phyloP scores from a whole-genome alignment of 2,329 filamentous ascomycete genomes.

The Lasiodiplodia sp. region DNA sequence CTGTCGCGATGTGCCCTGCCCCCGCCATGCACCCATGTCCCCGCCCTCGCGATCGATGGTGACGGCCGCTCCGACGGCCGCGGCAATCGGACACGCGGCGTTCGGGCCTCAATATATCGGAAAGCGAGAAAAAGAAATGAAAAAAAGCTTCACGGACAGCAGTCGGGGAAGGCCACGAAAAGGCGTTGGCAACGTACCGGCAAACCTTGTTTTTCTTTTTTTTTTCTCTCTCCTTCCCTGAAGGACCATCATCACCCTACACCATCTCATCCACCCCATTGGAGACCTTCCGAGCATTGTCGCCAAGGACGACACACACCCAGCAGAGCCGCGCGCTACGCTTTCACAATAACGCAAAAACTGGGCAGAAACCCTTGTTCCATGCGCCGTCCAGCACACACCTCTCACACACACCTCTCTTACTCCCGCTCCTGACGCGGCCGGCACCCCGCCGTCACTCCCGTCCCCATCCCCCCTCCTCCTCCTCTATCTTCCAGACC shows the following conservation, averaged over 20 bases:
- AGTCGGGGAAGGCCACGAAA: not conserved
- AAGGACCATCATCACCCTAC: too few relatives aligned
- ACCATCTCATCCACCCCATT: too few relatives aligned
- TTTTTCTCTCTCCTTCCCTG: too few relatives aligned
- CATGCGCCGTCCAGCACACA: not conserved
- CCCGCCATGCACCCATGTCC: not conserved
- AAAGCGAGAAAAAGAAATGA: not conserved
- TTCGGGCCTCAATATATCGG: not conserved
- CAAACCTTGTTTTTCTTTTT: too few relatives aligned
- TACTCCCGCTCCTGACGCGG: not conserved
- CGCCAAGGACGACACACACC: too few relatives aligned
- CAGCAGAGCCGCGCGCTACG: too few relatives aligned
- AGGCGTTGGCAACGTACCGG: not conserved
- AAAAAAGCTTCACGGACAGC: not conserved
- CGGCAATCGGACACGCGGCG: not conserved
- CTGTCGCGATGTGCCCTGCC: not conserved
- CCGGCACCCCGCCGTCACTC: not conserved
- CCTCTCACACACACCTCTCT: too few relatives aligned
- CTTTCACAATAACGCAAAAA: too few relatives aligned
- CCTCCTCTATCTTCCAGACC: not conserved
- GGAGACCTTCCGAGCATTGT: too few relatives aligned
- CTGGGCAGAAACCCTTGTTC: not conserved
- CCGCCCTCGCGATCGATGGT: not conserved
- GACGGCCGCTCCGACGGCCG: not conserved
- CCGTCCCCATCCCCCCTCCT: not conserved